Conservation (phyloP, 345 rosid genomes). For the Rubroshorea leprosula region DNA sequence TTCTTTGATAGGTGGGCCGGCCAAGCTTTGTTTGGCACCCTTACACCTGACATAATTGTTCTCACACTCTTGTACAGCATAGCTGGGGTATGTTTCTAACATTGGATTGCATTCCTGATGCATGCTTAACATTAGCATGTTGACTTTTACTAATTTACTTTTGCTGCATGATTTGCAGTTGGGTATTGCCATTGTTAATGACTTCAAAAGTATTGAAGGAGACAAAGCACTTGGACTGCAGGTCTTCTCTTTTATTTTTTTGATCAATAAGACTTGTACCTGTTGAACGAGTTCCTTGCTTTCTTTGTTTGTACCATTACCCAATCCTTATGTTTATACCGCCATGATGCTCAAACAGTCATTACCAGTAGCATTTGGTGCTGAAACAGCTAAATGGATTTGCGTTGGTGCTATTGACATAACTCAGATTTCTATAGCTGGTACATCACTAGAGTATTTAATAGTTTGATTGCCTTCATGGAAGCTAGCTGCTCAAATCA, state of each 20-base stretch:
- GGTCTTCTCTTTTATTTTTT: slow-evolving; percentile 29
- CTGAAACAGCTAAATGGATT: slow-evolving; percentile 98
- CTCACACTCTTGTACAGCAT: slow-evolving; percentile 93
- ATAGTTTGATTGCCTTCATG: neutral
- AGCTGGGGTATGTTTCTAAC: slow-evolving; percentile 71
- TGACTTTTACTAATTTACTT: slow-evolving; percentile 8
- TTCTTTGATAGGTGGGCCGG: slow-evolving; percentile 89
- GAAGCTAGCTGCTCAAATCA: neutral
- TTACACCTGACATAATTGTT: slow-evolving; percentile 83
- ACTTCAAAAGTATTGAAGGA: slow-evolving; percentile 97
- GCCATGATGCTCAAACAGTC: slow-evolving; percentile 47
- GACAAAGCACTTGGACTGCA: slow-evolving; percentile 92
- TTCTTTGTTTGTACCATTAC: neutral
- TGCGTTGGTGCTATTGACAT: slow-evolving; percentile 96
- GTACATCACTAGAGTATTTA: slow-evolving; percentile 29
- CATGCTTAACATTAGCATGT: neutral
- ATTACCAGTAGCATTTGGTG: slow-evolving; percentile 93
- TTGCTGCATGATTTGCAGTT: slow-evolving; percentile 38
- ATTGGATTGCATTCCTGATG: neutral
- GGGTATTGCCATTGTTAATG: slow-evolving; percentile 93
- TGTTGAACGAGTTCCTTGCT: slow-evolving; percentile 1
- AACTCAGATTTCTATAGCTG: slow-evolving; percentile 89
- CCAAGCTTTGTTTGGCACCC: slow-evolving; percentile 95
- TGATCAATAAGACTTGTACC: neutral
- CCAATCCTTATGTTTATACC: neutral